A percentile compares a stretch with the other conserved stretches of the same genome.
phyloP scores from a whole-genome alignment of 345 rosid genomes.

The Sonneratia alba region DNA sequence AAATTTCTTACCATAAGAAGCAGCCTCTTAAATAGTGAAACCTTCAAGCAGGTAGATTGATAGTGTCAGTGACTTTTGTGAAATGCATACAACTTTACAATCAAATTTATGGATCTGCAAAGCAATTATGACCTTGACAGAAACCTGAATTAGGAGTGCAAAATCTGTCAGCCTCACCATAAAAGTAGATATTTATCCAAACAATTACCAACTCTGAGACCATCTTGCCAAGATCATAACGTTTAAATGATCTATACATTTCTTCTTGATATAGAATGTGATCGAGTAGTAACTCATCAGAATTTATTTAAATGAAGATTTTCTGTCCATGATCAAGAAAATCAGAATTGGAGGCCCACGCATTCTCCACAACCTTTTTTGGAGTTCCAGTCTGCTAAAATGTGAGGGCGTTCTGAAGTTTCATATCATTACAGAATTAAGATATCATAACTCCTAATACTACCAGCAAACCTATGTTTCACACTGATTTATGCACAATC shows the following conservation, averaged over 20 bases:
- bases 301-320: too few species aligned
- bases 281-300: neutral
- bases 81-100: neutral
- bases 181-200: neutral
- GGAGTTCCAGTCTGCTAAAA: neutral
- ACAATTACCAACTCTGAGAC: neutral
- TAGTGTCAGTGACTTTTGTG: constrained; percentile 5
- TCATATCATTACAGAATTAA: neutral
- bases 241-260: neutral
- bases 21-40: constrained; percentile 82
- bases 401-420: neutral
- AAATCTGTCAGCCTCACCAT: neutral
- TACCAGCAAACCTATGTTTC: neutral
- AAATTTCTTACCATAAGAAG: constrained; percentile 96
- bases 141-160: neutral
- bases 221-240: neutral
- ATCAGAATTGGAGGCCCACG: too few species aligned
- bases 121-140: neutral
- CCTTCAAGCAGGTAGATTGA: constrained; percentile 40
- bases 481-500: neutral
- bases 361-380: too few species aligned
- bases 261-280: neutral
- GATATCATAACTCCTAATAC: neutral
- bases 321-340: too few species aligned
- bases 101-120: neutral